phyloP scores from a whole-genome alignment of 306 rosid genomes.

The Acacia crassicarpa region DNA sequence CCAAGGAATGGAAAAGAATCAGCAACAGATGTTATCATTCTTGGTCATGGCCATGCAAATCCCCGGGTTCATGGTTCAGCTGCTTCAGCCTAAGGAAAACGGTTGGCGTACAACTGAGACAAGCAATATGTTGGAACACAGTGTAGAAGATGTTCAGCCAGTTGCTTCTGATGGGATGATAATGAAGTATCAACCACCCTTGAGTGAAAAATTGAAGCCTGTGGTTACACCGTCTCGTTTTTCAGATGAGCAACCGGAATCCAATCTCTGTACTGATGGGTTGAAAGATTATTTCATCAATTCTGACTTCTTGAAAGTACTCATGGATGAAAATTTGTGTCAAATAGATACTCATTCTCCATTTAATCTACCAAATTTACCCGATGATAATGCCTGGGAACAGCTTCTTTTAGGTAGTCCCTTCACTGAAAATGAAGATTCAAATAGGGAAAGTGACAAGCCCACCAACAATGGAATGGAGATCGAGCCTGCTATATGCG shows the following conservation, averaged over 20 bases:
- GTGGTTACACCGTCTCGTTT: slow-evolving; percentile 33
- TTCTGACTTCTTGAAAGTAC: slow-evolving; percentile 76
- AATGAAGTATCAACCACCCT: slow-evolving; percentile 65
- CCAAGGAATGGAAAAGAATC: slow-evolving; percentile 90
- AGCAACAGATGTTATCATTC: slow-evolving; percentile 94
- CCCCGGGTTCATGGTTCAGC: slow-evolving; percentile 78
- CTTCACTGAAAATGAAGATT: slow-evolving; percentile 45
- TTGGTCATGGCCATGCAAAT: slow-evolving; percentile 92
- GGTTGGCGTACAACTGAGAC: slow-evolving; percentile 72
- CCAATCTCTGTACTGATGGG: slow-evolving; percentile 49
- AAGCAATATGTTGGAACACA: slow-evolving; percentile 49
- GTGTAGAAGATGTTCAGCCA: slow-evolving; percentile 35
- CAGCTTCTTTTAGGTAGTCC: slow-evolving; percentile 63
- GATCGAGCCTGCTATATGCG: slow-evolving; percentile 39
- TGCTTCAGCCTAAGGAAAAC: slow-evolving; percentile 80
- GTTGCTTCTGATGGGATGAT: slow-evolving; percentile 60
- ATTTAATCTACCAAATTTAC: slow-evolving; percentile 61
- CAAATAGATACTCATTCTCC: slow-evolving; percentile 60
- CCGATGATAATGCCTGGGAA: slow-evolving; percentile 72
- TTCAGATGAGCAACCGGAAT: slow-evolving; percentile 43
- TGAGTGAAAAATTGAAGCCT: slow-evolving; percentile 44
- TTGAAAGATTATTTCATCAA: slow-evolving; percentile 57
- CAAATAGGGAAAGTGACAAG: slow-evolving; percentile 40
- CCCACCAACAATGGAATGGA: slow-evolving; percentile 45
- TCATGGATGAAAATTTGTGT: slow-evolving; percentile 69